phyloP scores from a whole-genome alignment of 805 yeast species.

The Cyberlindnera subsufficiens region DNA sequence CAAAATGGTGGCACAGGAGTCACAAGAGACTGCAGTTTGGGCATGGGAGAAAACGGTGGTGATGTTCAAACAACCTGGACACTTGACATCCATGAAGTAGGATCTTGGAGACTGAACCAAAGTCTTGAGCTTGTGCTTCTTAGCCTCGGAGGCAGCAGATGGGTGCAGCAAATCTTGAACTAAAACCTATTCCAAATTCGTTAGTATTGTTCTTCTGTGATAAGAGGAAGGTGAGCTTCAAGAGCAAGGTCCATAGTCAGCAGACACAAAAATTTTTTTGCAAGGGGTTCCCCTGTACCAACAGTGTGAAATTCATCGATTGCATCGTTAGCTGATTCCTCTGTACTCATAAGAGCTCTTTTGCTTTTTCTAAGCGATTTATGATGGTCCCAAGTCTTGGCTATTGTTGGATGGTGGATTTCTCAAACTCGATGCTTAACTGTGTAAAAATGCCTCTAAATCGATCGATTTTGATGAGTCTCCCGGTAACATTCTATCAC shows the following conservation, averaged over 20 bases:
- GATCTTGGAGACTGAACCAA: constrained; percentile 98
- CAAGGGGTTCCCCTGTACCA: constrained; percentile 11
- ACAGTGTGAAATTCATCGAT: neutral
- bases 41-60: constrained; percentile 99
- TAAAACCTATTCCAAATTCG: constrained; percentile 61
- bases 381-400: neutral
- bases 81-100: constrained; percentile 98
- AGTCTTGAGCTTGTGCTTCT: constrained; percentile 95
- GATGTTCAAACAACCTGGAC: constrained; percentile 99
- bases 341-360: neutral
- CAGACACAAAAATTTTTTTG: neutral
- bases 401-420: neutral
- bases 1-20: constrained; percentile 95
- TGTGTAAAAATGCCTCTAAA: no score
- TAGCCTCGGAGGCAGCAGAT: constrained; percentile 92
- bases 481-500: no score
- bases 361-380: constrained; percentile 1
- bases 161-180: constrained; percentile 99
- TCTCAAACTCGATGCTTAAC: neutral
- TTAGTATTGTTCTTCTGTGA: constrained; percentile 14
- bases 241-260: no score
- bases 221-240: no score
- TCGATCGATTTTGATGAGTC: no score
- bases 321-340: neutral
- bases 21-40: constrained; percentile 99